A percentile compares a stretch with the other conserved stretches of the same genome.
Conservation (phyloP, 2,329 filamentous ascomycete genomes). For the Sporothrix schenckii region DNA sequence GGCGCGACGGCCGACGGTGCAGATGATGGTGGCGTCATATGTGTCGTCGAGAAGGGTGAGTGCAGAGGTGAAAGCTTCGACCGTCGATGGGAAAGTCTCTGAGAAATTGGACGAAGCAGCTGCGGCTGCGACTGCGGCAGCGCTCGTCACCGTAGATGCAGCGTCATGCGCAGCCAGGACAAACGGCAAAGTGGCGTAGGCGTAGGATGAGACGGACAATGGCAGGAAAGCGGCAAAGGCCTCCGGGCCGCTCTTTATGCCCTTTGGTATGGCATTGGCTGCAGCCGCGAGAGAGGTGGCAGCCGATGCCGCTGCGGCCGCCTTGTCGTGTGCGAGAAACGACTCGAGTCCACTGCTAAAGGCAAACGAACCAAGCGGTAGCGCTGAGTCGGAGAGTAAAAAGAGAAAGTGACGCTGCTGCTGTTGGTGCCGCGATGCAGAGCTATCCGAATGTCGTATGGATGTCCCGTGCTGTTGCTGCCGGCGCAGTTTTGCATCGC, state of each 20-base stretch:
- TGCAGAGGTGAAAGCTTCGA: conserved; percentile 27
- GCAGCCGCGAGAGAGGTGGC: conserved; percentile 31
- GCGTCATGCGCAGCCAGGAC: conserved; percentile 66
- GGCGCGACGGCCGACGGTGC: conserved; percentile 76
- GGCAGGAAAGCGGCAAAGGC: conserved; percentile 68
- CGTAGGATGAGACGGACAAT: conserved; percentile 70
- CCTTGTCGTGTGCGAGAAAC: conserved; percentile 67
- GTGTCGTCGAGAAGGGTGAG: conserved; percentile 69
- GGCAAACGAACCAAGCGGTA: conserved; percentile 83
- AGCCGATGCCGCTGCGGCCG: conserved; percentile 26
- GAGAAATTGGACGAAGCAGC: background rate
- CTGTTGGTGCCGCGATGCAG: conserved; percentile 37
- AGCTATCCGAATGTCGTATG: background rate
- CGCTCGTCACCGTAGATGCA: background rate
- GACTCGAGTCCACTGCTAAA: conserved; percentile 84
- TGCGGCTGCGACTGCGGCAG: background rate
- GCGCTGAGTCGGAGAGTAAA: conserved; percentile 76
- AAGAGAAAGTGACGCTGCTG: conserved; percentile 66
- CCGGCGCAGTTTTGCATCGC: conserved; percentile 48
- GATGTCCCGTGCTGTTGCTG: conserved; percentile 15
- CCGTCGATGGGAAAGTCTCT: background rate
- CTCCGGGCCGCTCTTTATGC: conserved; percentile 40
- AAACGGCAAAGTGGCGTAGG: conserved; percentile 73
- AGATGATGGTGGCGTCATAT: conserved; percentile 75
- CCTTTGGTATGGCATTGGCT: conserved; percentile 19